These are phyloP conservation scores for Sungouiozyma intestinalis DNA, from an alignment of 805 yeast genomes.

Conservation along the genomic window DNA sequence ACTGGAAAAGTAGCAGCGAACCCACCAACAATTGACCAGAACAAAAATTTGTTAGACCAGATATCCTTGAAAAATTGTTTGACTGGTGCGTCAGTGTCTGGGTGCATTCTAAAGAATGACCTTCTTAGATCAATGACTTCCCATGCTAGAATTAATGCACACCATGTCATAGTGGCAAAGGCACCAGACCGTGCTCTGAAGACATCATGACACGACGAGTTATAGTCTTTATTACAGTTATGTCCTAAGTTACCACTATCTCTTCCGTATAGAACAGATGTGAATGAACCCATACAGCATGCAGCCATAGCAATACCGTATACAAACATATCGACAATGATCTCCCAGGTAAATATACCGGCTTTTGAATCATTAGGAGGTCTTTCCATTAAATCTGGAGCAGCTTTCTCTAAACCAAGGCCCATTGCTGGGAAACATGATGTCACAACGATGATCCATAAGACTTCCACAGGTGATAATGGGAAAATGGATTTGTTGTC, in stretches of 20 bases:
- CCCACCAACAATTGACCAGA: conserved; percentile 72
- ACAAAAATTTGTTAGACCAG: conserved; percentile 65
- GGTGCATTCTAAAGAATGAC: conserved; percentile 63
- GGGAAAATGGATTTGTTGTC: conserved; percentile 74
- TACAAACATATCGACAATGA: conserved; percentile 56
- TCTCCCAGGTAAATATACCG: conserved; percentile 63
- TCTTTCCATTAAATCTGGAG: conserved; percentile 84
- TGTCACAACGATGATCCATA: conserved; percentile 94
- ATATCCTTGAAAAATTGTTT: conserved; percentile 53
- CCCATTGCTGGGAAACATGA: conserved; percentile 99
- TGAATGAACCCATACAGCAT: conserved; percentile 57
- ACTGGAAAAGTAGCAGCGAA: conserved; percentile 68
- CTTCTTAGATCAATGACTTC: conserved; percentile 65
- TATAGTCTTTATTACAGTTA: conserved; percentile 46
- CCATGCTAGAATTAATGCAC: conserved; percentile 75
- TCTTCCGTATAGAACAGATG: conserved; percentile 53
- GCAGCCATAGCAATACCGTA: conserved; percentile 70
- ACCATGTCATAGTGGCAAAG: conserved; percentile 79
- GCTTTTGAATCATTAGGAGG: conserved; percentile 87
- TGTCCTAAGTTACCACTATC: conserved; percentile 58
- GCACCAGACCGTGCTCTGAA: conserved; percentile 69
- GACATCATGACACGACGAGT: conserved; percentile 45
- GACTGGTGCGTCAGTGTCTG: conserved; percentile 49
- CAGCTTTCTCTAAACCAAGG: conserved; percentile 93
- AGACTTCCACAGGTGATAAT: conserved; percentile 91